phyloP scores from a whole-genome alignment of 2,329 filamentous ascomycete species.

The Alternaria solani region DNA sequence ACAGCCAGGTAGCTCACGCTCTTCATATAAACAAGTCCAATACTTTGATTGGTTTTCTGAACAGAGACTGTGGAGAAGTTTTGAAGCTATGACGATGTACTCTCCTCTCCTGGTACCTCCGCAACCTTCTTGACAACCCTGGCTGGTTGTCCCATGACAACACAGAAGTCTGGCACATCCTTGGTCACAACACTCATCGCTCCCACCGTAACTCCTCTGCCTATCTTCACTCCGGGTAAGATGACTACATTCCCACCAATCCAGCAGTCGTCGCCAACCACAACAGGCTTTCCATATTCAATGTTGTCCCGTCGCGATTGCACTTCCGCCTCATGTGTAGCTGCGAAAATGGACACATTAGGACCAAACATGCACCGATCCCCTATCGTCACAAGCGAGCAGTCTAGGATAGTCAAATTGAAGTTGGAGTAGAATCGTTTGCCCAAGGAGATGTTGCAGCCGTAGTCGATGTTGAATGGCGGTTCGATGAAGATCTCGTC shows the following conservation, averaged over 20 bases:
- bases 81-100: background rate
- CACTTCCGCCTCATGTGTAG: slow-evolving; percentile 62
- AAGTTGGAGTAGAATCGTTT: slow-evolving; percentile 71
- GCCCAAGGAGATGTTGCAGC: slow-evolving; percentile 69
- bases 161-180: slow-evolving; percentile 69
- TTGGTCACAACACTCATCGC: slow-evolving; percentile 87
- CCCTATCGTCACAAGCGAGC: slow-evolving; percentile 61
- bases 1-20: slow-evolving; percentile 1
- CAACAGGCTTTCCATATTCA: slow-evolving; percentile 60
- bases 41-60: background rate
- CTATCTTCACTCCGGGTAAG: slow-evolving; percentile 79
- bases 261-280: slow-evolving; percentile 57
- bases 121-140: slow-evolving; percentile 58
- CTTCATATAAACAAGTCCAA: background rate
- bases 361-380: slow-evolving; percentile 62
- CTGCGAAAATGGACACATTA: slow-evolving; percentile 61
- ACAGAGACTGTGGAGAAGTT: background rate
- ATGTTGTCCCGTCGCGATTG: slow-evolving; percentile 56
- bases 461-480: slow-evolving; percentile 70
- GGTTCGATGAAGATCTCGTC: slow-evolving; percentile 63
- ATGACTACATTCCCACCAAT: slow-evolving; percentile 63
- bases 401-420: slow-evolving; percentile 63
- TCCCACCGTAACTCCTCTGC: slow-evolving; percentile 75
- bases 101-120: slow-evolving; percentile 19
- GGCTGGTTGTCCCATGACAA: slow-evolving; percentile 73